Conservation (phyloP, 2,329 filamentous ascomycete genomes). For the Hypocrella siamensis region DNA sequence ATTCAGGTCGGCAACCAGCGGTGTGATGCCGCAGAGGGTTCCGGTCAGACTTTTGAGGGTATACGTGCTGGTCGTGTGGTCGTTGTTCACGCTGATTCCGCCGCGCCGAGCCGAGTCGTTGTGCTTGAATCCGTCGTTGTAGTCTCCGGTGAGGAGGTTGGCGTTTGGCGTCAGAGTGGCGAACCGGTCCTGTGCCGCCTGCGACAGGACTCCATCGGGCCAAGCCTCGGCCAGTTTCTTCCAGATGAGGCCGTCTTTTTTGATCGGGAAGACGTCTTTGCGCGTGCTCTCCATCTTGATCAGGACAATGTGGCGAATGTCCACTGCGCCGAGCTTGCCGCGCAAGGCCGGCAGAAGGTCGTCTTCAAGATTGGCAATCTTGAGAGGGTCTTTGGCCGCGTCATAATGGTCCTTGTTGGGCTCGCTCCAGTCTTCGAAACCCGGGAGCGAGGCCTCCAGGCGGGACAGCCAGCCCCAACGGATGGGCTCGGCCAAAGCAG, state of each 20-base stretch:
- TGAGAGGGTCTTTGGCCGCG: constrained; percentile 20
- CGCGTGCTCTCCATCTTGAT: constrained; percentile 27
- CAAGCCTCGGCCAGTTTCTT: constrained; percentile 17
- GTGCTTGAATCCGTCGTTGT: constrained; percentile 16
- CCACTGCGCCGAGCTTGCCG: constrained; percentile 12
- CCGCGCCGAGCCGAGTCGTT: constrained; percentile 14
- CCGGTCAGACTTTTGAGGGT: constrained; percentile 26
- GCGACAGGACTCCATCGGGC: constrained; percentile 15
- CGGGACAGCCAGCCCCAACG: constrained; percentile 11
- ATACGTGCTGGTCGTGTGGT: constrained; percentile 24
- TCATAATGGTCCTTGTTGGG: constrained; percentile 14
- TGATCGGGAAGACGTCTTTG: constrained; percentile 27
- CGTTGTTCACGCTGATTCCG: constrained; percentile 22
- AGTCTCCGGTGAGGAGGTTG: constrained; percentile 18
- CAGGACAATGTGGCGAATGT: constrained; percentile 25
- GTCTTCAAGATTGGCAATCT: constrained; percentile 22
- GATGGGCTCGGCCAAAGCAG: constrained; percentile 10
- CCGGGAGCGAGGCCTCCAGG: constrained; percentile 4
- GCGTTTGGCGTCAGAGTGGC: constrained; percentile 14
- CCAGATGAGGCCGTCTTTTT: constrained; percentile 21
- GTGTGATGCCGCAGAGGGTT: constrained; percentile 24
- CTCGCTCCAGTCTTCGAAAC: constrained; percentile 14
- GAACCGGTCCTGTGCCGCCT: constrained; percentile 12
- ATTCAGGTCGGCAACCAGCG: constrained; percentile 26
- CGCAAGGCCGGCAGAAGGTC: constrained; percentile 13